Evolutionary conservation across 306 rosid genomes (phyloP), one percentile per base, ranked within the genome.

Genomic region (Casuarina glauca): DNA sequence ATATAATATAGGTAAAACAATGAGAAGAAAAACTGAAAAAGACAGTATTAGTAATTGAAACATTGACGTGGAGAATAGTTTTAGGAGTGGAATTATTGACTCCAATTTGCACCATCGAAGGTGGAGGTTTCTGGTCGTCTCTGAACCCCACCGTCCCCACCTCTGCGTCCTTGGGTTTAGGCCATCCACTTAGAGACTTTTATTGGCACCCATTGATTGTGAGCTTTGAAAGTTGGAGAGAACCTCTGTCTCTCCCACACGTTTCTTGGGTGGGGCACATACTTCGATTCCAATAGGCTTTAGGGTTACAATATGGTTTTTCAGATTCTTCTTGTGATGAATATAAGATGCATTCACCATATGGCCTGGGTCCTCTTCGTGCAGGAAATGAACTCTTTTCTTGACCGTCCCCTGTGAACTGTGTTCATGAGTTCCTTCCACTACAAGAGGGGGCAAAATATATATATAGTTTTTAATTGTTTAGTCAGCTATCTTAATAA

Each of bases 131-230:
- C 68, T 62, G 68, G 80, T 3, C 68, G 46, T 60, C 51, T 41
- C 7, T 13, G 74, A 54, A 70, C 70, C 79, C 64, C 36, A 50
- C 44, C 45, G 52, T 71, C 81, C 83, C 84, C 78, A 74, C 78
- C 0, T 42, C 58, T 16, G 54, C 57, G 48, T 67, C 72, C 58
- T 73, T 42, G n/a, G 39, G 45, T 82, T 73, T 82, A 66, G 76
- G 79, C 88, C 86, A 72, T 80, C 86, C 88, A 84, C 78, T 77
- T 87, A 73, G 81, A 57, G 75, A 74, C 17, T 82, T 84, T 72
- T 16, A 19, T 62, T 76, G 82, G 77, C 17, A 57, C 44, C 80
- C 75, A 67, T 50, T 80, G 62, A 44, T 77, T 54, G 69, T 58
- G 42, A 72, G 19, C 45, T 36, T 74, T 49, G 63, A 70, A 82